Percentiles rank a stretch among this genome's conserved stretches.
Evolutionary conservation across 768 basidiomycete genomes (phyloP).

Genomic region (Serpula lacrymans): DNA sequence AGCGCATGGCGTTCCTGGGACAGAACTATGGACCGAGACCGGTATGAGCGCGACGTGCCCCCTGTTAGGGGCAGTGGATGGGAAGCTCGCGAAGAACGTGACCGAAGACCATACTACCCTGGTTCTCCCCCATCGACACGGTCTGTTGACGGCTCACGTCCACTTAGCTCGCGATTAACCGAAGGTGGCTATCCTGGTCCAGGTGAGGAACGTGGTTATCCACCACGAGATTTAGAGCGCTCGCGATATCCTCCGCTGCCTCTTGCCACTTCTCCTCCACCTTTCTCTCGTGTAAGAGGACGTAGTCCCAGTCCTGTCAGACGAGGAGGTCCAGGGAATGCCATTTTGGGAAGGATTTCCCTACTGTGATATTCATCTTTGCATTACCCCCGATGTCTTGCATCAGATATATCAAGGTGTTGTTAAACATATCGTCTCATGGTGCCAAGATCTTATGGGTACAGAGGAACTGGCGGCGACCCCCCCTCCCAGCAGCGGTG

Average conservation of each 20-base stretch:
- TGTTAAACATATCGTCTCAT: too few species aligned
- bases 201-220: slow-evolving; percentile 23
- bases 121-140: background rate
- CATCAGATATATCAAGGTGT: too few species aligned
- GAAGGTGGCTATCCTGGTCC: slow-evolving; percentile 20
- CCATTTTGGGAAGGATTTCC: too few species aligned
- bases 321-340: slow-evolving; percentile 29
- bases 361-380: too few species aligned
- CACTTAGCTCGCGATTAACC: slow-evolving; percentile 25
- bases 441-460: too few species aligned
- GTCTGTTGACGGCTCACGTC: slow-evolving; percentile 10
- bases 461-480: too few species aligned
- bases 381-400: too few species aligned
- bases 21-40: slow-evolving; percentile 32
- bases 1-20: slow-evolving; percentile 33
- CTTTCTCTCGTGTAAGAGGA: slow-evolving; percentile 40
- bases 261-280: slow-evolving; percentile 17
- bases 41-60: slow-evolving; percentile 34
- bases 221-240: slow-evolving; percentile 27
- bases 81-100: slow-evolving; percentile 37
- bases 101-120: slow-evolving; percentile 18
- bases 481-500: slow-evolving; percentile 21
- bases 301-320: slow-evolving; percentile 44
- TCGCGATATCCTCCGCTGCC: slow-evolving; percentile 20
- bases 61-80: slow-evolving; percentile 29